Conservation (phyloP, 2,329 filamentous ascomycete species). For the Sclerotinia trifoliorum region DNA sequence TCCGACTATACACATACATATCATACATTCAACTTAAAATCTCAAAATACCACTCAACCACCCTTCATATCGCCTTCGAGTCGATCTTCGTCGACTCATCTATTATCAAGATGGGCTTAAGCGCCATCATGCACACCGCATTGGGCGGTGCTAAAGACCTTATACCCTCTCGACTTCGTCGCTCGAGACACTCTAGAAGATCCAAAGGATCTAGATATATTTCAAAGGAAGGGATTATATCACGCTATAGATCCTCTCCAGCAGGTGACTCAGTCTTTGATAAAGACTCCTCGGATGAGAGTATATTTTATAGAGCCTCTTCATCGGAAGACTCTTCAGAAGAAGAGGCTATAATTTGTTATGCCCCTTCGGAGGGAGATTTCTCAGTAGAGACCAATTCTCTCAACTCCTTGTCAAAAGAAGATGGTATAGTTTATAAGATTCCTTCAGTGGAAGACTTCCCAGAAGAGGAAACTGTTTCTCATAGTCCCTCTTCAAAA, state of each 20-base stretch:
- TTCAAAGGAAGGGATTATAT: neutral
- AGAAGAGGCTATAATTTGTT: neutral
- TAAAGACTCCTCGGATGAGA: neutral
- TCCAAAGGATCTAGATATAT: neutral
- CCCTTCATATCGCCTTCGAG: neutral
- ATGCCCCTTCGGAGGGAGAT: neutral
- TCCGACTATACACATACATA: neutral
- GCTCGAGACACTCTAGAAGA: neutral
- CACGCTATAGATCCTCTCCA: no score
- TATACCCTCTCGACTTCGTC: neutral
- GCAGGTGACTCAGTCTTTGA: neutral
- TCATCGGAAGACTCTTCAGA: neutral
- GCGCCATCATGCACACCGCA: neutral
- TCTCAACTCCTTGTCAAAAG: neutral
- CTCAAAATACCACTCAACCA: neutral
- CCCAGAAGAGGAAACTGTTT: neutral
- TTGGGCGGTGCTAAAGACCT: neutral
- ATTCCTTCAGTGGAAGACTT: neutral
- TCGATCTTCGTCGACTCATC: no score
- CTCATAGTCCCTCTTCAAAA: no score
- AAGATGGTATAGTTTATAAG: no score
- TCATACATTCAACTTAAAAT: neutral
- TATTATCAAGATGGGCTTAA: neutral
- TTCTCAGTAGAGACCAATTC: neutral
- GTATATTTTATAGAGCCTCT: no score